phyloP scores from a whole-genome alignment of 192 early-diverging fungal genomes.

The Backusella psychrophila region DNA sequence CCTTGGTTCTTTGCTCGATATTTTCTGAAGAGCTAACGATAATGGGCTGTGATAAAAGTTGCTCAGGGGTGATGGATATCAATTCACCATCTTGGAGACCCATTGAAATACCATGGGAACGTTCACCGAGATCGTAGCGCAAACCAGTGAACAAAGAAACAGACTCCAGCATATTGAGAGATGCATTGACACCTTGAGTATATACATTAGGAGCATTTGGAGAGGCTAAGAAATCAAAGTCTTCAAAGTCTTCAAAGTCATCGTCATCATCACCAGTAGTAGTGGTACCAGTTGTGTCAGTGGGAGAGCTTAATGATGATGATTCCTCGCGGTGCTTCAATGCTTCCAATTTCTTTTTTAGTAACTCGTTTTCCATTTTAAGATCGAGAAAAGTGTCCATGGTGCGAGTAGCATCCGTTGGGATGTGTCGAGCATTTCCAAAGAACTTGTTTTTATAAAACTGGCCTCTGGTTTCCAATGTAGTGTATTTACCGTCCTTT shows the following conservation, averaged over 20 bases:
- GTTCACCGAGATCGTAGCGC: constrained; percentile 25
- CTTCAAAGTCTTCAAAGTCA: constrained; percentile 1
- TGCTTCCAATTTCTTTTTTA: constrained; percentile 14
- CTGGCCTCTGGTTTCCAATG: constrained; percentile 31
- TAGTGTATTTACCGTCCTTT: constrained; percentile 33
- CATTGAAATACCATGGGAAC: constrained; percentile 26
- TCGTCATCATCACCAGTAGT: background rate
- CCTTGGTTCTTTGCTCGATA: background rate
- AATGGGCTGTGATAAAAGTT: background rate
- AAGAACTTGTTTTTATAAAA: constrained; percentile 29
- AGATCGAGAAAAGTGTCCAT: constrained; percentile 34
- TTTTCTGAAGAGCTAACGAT: constrained; percentile 9
- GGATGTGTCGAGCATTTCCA: constrained; percentile 28
- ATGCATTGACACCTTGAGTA: constrained; percentile 24
- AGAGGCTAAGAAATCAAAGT: background rate
- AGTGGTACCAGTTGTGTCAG: background rate
- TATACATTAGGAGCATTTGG: constrained; percentile 24
- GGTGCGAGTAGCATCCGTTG: constrained; percentile 16
- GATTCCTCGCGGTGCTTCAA: constrained; percentile 3
- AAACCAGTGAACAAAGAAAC: constrained; percentile 28
- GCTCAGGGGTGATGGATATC: background rate
- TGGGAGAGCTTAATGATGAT: background rate
- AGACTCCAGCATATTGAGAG: constrained; percentile 12
- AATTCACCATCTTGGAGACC: constrained; percentile 17
- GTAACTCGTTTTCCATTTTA: constrained; percentile 39